Base-by-base conservation (phyloP, 306 rosid species). In the Echinosophora koreensis region DNA sequence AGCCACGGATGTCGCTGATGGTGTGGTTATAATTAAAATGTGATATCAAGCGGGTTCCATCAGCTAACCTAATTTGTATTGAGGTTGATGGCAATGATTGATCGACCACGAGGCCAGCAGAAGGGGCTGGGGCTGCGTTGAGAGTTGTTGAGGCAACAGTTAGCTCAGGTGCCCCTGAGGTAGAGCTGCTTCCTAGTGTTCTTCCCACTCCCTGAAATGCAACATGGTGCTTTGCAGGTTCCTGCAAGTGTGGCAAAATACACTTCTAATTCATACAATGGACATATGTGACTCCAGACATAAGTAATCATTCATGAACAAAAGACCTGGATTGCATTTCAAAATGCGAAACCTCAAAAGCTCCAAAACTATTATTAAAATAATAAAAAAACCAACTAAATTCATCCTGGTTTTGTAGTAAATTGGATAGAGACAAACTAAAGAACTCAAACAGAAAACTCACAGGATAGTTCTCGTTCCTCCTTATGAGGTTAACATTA, bases 131-230 rank as follows among this genome's bases (percentile, higher is more conserved):
- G 39, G 87, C 87, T 61, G 91, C 12, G 70, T 47, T 84, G 44
- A 35, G 82, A 59, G 87, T 38, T 3, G 83, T 55, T 6, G 80
- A 71, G 63, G 87, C 58, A 69, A 54, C 71, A 18, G 82, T 58
- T 60, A 85, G 67, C 60, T 83, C 93, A 28, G 94, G 51, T 70
- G 86, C 72, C 12, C 17, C 77, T 32, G 97, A 83, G 75, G 81
- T 56, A 64, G 98, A 88, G 87, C 90, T 86, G 88, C 97, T 77
- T 80, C 97, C 99, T 6, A 95, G 89, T 74, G 99, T 92, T 85
- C 97, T 90, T 78, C 99, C 99, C 54, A 88, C 89, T 42, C 97
- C 99, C 78, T 92, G 97, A 86, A 92, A 95, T 77, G 96, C 72
- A 58, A 75, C 86, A 16, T 79, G 88, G 51, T 10, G 85, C 80